Percentiles rank a stretch among this genome's conserved stretches.
Conservation (phyloP, 2,329 filamentous ascomycete species). For the Metarhizium humberi region DNA sequence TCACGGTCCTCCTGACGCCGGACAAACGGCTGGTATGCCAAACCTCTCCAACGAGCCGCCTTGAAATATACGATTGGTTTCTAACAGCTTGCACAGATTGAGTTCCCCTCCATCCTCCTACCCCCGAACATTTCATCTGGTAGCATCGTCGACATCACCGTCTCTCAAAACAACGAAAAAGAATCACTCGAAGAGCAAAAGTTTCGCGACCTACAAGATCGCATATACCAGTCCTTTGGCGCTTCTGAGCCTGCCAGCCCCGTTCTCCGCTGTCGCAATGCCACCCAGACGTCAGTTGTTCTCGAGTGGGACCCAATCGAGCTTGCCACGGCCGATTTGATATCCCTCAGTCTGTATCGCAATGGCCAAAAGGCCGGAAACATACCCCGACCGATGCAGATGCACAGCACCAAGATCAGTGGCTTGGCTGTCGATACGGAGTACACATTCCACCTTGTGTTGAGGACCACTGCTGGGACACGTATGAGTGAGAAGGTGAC, state of each 20-base stretch:
- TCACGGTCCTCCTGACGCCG: slow-evolving; percentile 91
- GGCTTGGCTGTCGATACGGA: slow-evolving; percentile 94
- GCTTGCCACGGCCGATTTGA: slow-evolving; percentile 83
- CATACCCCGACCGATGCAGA: slow-evolving; percentile 78
- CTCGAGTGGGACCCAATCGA: slow-evolving; percentile 96
- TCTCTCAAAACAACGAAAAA: slow-evolving; percentile 73
- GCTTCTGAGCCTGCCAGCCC: slow-evolving; percentile 67
- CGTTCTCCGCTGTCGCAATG: slow-evolving; percentile 83
- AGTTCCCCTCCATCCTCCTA: slow-evolving; percentile 95
- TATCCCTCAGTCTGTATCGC: slow-evolving; percentile 82
- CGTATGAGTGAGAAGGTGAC: slow-evolving; percentile 73
- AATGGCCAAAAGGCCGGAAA: slow-evolving; percentile 96
- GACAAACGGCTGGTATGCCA: slow-evolving; percentile 84
- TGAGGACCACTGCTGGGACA: slow-evolving; percentile 85
- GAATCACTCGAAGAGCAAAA: slow-evolving; percentile 65
- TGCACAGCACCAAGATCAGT: slow-evolving; percentile 93
- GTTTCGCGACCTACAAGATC: slow-evolving; percentile 80
- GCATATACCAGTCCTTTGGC: slow-evolving; percentile 82
- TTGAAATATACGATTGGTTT: neutral
- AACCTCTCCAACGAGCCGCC: neutral
- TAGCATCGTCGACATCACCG: slow-evolving; percentile 96
- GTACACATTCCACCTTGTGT: slow-evolving; percentile 87
- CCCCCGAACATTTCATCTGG: slow-evolving; percentile 92
- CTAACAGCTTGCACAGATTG: slow-evolving; percentile 56
- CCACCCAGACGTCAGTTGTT: slow-evolving; percentile 95